These are phyloP conservation scores for Tubosaeta sp. DNA, from an alignment of 768 basidiomycete genomes.

Conservation along the genomic window DNA sequence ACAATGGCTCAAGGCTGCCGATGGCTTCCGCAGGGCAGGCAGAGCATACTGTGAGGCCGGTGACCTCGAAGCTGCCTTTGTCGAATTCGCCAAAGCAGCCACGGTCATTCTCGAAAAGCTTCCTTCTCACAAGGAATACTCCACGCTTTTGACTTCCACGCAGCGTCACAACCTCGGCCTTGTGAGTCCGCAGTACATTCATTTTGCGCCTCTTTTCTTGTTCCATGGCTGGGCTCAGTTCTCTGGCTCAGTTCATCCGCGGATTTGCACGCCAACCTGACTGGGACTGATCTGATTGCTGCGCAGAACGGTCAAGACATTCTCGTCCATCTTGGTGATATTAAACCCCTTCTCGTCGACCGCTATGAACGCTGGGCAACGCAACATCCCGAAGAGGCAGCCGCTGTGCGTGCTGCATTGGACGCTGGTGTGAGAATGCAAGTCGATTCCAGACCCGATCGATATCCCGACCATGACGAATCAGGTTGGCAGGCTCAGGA, in stretches of 20 bases:
- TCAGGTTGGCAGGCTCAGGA: constrained; percentile 33
- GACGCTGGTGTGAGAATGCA: constrained; percentile 20
- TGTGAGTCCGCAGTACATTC: constrained; percentile 46
- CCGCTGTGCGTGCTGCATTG: constrained; percentile 16
- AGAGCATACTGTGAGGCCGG: constrained; percentile 42
- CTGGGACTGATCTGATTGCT: constrained; percentile 14
- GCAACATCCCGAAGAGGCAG: constrained; percentile 37
- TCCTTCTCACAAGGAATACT: constrained; percentile 68
- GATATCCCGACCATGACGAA: constrained; percentile 27
- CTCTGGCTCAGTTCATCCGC: not conserved
- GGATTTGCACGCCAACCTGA: constrained; percentile 2
- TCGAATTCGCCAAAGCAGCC: constrained; percentile 68
- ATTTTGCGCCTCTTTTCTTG: not conserved
- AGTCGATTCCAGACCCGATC: constrained; percentile 24
- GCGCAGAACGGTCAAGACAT: constrained; percentile 73
- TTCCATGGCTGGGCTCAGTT: not conserved
- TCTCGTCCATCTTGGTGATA: constrained; percentile 56
- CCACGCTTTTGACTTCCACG: constrained; percentile 44
- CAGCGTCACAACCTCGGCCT: constrained; percentile 66
- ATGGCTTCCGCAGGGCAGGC: constrained; percentile 55
- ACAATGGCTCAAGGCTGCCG: constrained; percentile 60
- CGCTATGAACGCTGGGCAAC: constrained; percentile 59
- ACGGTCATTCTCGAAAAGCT: constrained; percentile 76
- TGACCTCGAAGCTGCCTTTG: constrained; percentile 69
- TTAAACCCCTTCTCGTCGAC: constrained; percentile 62